Evolutionary conservation across 1,284 basidiomycete species (phyloP).

Genomic region (Ganoderma leucocontextum): DNA sequence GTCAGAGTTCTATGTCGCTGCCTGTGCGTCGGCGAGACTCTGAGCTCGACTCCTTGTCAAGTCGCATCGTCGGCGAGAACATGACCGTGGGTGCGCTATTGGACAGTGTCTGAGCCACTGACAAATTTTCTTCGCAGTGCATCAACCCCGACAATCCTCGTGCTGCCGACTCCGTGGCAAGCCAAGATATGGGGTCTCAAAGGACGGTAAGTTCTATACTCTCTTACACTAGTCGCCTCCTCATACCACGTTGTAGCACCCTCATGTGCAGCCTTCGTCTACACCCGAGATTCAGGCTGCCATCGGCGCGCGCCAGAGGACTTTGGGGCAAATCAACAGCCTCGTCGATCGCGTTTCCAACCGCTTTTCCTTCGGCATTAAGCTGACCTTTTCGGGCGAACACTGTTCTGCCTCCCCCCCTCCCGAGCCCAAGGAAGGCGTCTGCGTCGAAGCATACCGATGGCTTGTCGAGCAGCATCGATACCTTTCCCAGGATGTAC

Average conservation of each 20-base stretch:
- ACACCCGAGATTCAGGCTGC: no score
- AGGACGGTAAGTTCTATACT: no score
- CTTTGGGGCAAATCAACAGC: background rate
- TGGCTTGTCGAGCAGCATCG: background rate
- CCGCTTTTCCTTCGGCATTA: background rate
- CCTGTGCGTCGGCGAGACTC: background rate
- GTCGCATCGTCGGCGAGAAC: no score
- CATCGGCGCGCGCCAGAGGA: background rate
- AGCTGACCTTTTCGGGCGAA: background rate
- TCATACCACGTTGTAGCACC: no score
- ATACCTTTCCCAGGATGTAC: background rate
- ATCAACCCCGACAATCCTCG: no score
- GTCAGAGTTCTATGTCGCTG: background rate
- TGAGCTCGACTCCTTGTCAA: background rate
- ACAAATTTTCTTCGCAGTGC: no score
- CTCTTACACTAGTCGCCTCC: no score
- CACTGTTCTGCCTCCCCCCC: background rate
- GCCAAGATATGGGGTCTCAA: no score
- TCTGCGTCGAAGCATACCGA: background rate
- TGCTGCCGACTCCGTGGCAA: no score
- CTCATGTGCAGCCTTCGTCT: no score
- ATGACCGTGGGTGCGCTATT: no score
- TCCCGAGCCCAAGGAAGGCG: background rate
- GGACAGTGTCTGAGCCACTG: no score
- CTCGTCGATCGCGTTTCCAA: background rate